Evolutionary conservation across 2,329 filamentous ascomycete species (phyloP).

Genomic region (Epichloe typhina): DNA sequence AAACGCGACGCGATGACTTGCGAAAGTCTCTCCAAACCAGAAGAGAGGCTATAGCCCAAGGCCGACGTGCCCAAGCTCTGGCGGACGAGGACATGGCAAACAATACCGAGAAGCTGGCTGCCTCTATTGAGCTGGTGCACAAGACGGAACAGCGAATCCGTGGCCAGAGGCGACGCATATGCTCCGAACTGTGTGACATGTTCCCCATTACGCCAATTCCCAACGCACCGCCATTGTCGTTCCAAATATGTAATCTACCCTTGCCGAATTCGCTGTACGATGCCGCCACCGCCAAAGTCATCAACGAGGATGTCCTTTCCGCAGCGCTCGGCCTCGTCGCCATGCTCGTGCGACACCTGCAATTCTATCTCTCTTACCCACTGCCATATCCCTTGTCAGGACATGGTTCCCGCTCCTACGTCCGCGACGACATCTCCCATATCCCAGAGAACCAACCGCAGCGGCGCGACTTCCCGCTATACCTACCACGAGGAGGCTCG

Average conservation of each 20-base stretch:
- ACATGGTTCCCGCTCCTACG: slow-evolving; percentile 60
- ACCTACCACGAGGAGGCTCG: slow-evolving; percentile 47
- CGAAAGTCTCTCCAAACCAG: slow-evolving; percentile 51
- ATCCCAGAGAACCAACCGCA: slow-evolving; percentile 32
- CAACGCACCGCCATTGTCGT: slow-evolving; percentile 51
- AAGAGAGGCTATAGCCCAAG: slow-evolving; percentile 52
- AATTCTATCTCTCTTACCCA: slow-evolving; percentile 67
- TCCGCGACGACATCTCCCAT: slow-evolving; percentile 60
- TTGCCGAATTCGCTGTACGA: slow-evolving; percentile 75
- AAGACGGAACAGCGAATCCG: slow-evolving; percentile 53
- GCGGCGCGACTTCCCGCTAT: slow-evolving; percentile 68
- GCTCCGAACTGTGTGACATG: slow-evolving; percentile 65
- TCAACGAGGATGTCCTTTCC: slow-evolving; percentile 58
- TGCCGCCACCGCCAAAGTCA: slow-evolving; percentile 24
- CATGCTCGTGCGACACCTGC: slow-evolving; percentile 60
- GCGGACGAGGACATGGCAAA: slow-evolving; percentile 48
- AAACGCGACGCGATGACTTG: slow-evolving; percentile 54
- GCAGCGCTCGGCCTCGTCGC: slow-evolving; percentile 73
- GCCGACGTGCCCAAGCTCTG: slow-evolving; percentile 44
- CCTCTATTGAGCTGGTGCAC: slow-evolving; percentile 41
- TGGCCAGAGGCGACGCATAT: slow-evolving; percentile 79
- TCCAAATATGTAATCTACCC: slow-evolving; percentile 67
- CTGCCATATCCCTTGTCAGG: slow-evolving; percentile 69
- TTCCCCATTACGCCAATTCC: slow-evolving; percentile 63
- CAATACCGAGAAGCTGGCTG: slow-evolving; percentile 43